Evolutionary conservation across 352 stramenopile species (phyloP).

Genomic region (Sclerospora graminicola): DNA sequence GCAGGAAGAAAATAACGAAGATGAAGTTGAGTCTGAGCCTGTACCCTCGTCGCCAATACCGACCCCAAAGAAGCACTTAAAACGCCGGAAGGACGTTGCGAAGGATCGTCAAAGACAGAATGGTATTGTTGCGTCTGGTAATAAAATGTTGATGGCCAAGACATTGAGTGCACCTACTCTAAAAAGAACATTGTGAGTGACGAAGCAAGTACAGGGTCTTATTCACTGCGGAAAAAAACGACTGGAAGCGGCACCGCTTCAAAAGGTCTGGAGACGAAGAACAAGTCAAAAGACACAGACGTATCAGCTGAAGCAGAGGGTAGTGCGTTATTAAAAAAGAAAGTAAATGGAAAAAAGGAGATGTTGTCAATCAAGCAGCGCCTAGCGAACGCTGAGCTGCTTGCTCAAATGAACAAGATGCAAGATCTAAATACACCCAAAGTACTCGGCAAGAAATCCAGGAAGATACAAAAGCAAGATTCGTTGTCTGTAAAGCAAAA

Average conservation of each 20-base stretch:
- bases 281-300: conserved; percentile 4
- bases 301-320: conserved; percentile 1
- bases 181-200: conserved; percentile 4
- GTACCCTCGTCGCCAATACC: conserved; percentile 6
- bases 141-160: conserved; percentile 13
- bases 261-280: conserved; percentile 1
- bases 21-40: conserved; percentile 12
- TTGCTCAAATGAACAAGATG: conserved; percentile 36
- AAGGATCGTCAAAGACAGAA: conserved; percentile 7
- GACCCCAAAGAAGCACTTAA: conserved; percentile 25
- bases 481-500: conserved; percentile 33
- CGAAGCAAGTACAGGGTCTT: not conserved
- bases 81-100: conserved; percentile 22
- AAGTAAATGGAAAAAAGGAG: conserved; percentile 9
- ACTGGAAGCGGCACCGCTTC: not conserved
- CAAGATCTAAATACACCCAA: conserved; percentile 61
- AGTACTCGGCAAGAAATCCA: conserved; percentile 43
- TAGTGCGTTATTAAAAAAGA: conserved; percentile 8
- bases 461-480: conserved; percentile 26
- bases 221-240: conserved; percentile 3
- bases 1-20: conserved; percentile 15
- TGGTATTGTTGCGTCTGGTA: not conserved
- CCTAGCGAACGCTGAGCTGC: conserved; percentile 38
- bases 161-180: conserved; percentile 4
- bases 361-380: conserved; percentile 34